A percentile compares a stretch with the other conserved stretches of the same genome.
Conservation (phyloP, 768 basidiomycete genomes). For the Auricularia heimuer region DNA sequence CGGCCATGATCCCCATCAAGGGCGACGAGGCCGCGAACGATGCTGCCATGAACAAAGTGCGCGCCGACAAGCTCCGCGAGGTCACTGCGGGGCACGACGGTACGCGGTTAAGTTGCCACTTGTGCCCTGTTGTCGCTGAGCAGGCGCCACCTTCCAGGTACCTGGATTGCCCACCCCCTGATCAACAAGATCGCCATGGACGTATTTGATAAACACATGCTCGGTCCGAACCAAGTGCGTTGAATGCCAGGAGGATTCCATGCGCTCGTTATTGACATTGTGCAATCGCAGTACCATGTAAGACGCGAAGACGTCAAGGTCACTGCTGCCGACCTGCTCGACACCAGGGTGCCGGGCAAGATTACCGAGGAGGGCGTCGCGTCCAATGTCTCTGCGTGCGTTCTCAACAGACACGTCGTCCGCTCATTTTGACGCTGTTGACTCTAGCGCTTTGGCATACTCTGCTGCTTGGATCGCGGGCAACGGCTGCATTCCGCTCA, state of each 20-base stretch:
- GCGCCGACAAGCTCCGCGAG: slow-evolving; percentile 89
- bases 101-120: neutral
- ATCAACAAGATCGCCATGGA: slow-evolving; percentile 85
- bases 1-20: slow-evolving; percentile 98
- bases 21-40: slow-evolving; percentile 88
- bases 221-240: slow-evolving; percentile 86
- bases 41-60: slow-evolving; percentile 88
- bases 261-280: neutral
- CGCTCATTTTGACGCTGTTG: neutral
- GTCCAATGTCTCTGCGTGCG: slow-evolving; percentile 65
- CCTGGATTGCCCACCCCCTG: slow-evolving; percentile 98
- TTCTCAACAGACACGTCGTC: neutral
- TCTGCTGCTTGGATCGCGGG: slow-evolving; percentile 93
- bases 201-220: slow-evolving; percentile 90
- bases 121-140: neutral
- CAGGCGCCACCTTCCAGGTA: slow-evolving; percentile 20
- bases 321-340: slow-evolving; percentile 78
- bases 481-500: slow-evolving; percentile 95
- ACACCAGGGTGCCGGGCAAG: slow-evolving; percentile 71
- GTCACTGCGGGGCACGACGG: slow-evolving; percentile 91
- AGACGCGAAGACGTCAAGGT: slow-evolving; percentile 87
- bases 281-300: slow-evolving; percentile 63
- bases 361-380: slow-evolving; percentile 84
- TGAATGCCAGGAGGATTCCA: neutral
- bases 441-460: slow-evolving; percentile 60